These are phyloP conservation scores for Syzygium syzygioides DNA, from an alignment of 441 rosid species.

Conservation along the genomic window DNA sequence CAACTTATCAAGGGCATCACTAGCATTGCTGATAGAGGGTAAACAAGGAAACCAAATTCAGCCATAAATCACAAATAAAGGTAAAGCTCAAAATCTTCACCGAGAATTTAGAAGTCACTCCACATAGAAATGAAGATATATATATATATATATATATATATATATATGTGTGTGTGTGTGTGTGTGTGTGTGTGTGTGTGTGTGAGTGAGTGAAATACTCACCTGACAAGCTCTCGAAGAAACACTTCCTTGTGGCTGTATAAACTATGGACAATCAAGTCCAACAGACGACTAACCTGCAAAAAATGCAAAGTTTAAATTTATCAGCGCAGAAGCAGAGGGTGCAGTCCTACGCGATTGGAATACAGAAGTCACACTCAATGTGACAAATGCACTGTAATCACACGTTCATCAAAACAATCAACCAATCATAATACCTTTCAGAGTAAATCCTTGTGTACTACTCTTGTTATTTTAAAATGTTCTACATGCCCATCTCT, in stretches of 20 bases:
- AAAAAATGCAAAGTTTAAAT: constrained; percentile 7
- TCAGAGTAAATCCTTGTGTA: not conserved
- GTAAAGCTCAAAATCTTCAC: not conserved
- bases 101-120: not conserved
- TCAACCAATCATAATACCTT: not conserved
- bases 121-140: not conserved
- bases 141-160: too few relatives aligned
- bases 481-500: not conserved
- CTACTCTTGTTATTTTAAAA: not conserved
- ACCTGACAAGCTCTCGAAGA: constrained; percentile 96
- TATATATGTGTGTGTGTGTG: too few relatives aligned
- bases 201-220: constrained; percentile 12
- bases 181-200: too few relatives aligned
- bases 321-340: not conserved
- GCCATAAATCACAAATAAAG: not conserved
- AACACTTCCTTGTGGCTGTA: constrained; percentile 98
- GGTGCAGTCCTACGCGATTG: not conserved
- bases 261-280: constrained; percentile 97
- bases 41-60: constrained; percentile 8
- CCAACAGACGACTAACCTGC: constrained; percentile 92
- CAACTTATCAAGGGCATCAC: constrained; percentile 97
- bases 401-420: not conserved
- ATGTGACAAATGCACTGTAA: not conserved
- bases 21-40: constrained; percentile 65
- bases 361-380: not conserved